These are phyloP conservation scores for Ophiostoma perfectum DNA, from an alignment of 2,329 filamentous ascomycete genomes.

Conservation along the genomic window DNA sequence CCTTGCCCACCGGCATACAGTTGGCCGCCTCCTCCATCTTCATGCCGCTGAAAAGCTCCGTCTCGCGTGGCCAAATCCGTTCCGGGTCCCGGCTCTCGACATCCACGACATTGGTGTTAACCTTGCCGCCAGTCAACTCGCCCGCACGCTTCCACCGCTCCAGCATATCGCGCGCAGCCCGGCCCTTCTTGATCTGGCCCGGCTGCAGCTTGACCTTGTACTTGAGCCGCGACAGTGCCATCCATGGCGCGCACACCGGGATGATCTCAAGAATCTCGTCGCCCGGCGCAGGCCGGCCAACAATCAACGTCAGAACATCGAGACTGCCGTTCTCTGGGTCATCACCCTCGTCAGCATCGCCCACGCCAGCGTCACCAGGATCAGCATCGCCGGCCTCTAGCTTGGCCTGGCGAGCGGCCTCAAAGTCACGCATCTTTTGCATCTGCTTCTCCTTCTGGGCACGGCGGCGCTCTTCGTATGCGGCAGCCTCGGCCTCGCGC, in stretches of 20 bases:
- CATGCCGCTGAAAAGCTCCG: conserved; percentile 75
- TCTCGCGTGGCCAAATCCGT: conserved; percentile 76
- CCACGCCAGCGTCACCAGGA: conserved; percentile 52
- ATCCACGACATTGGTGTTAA: conserved; percentile 44
- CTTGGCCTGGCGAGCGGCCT: conserved; percentile 60
- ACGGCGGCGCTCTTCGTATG: conserved; percentile 66
- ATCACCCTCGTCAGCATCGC: conserved; percentile 49
- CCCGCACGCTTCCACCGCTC: conserved; percentile 61
- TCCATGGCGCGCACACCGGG: conserved; percentile 61
- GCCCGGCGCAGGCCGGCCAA: conserved; percentile 70
- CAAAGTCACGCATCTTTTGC: conserved; percentile 68
- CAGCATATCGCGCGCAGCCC: conserved; percentile 87
- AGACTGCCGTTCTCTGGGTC: conserved; percentile 49
- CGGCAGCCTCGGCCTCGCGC: conserved; percentile 66
- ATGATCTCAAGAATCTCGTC: conserved; percentile 73
- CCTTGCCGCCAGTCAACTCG: conserved; percentile 51
- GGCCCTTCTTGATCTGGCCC: conserved; percentile 84
- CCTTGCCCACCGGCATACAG: conserved; percentile 70
- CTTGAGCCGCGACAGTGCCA: conserved; percentile 64
- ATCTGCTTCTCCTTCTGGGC: conserved; percentile 76
- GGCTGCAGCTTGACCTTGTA: conserved; percentile 96
- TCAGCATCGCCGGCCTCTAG: conserved; percentile 54
- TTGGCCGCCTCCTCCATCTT: conserved; percentile 80
- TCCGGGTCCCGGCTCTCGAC: conserved; percentile 59
- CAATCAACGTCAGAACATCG: conserved; percentile 60